Conservation (phyloP, 2,329 filamentous ascomycete species). For the Sclerotinia subarctica region DNA sequence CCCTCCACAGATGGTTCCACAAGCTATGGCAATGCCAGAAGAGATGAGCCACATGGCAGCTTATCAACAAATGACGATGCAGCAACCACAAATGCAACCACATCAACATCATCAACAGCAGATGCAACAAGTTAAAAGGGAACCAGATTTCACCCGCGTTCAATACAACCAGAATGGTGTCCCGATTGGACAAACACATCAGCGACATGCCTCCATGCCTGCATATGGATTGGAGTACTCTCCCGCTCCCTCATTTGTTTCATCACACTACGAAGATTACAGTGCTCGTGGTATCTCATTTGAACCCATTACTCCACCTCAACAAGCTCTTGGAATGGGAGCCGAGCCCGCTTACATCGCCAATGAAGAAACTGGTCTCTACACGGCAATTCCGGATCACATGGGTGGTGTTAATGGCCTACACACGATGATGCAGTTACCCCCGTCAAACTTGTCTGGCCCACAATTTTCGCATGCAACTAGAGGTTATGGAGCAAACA, state of each 20-base stretch:
- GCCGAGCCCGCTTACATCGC: conserved; percentile 95
- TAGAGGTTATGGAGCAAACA: conserved; percentile 65
- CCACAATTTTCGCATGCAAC: conserved; percentile 73
- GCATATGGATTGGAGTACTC: conserved; percentile 95
- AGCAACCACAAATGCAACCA: conserved; percentile 59
- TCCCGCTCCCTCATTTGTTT: conserved; percentile 94
- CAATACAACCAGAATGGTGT: conserved; percentile 93
- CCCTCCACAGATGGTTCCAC: conserved; percentile 77
- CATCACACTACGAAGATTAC: conserved; percentile 98
- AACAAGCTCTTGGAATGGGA: conserved; percentile 77
- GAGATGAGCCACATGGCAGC: conserved; percentile 61
- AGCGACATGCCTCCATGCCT: conserved; percentile 97
- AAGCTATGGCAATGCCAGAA: conserved; percentile 54
- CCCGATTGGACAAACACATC: conserved; percentile 76
- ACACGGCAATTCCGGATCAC: conserved; percentile 91
- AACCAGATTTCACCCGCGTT: conserved; percentile 76
- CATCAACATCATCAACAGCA: conserved; percentile 51
- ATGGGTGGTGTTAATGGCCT: conserved; percentile 68
- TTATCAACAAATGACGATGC: conserved; percentile 68
- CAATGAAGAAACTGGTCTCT: conserved; percentile 94
- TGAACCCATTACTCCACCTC: conserved; percentile 93
- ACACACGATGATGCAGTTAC: conserved; percentile 87
- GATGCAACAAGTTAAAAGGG: conserved; percentile 78
- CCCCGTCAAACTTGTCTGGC: conserved; percentile 77
- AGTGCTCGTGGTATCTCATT: conserved; percentile 94